Base-by-base conservation (phyloP, 208 protist species). In the Crithidia acanthocephali region DNA sequence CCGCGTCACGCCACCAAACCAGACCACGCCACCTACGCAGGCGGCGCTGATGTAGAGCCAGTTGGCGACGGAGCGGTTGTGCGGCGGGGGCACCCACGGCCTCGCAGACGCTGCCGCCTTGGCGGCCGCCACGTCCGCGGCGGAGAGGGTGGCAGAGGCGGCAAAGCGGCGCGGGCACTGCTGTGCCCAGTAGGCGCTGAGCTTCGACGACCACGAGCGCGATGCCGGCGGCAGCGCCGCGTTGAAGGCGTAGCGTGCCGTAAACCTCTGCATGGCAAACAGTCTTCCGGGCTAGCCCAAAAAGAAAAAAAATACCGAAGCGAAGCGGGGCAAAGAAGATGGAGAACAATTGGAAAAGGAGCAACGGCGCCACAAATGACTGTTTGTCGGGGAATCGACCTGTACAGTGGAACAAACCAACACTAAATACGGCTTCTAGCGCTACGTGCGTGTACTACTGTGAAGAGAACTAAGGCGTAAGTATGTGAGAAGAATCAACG, bases 1-100 rank as follows among this genome's bases (percentile, higher is more conserved):
- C 50, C 97, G 87, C 9, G 97, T 99, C 27, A 98, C 67, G 53
- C 97, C 97, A 61, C 97, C 97, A 63, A 98, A 86, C 42, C 97
- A 91, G 20, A 99, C 92, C 30, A 98, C 97, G 30, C 81, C 87
- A 48, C 92, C 90, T 6, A 98, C 94, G 37, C 97, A 64, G 25
- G 79, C 93, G 35, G 90, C 85, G 37, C 86, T 91, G 16, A 86
- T 44, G 71, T 95, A 96, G 22, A 98, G 77, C 97, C 97, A 98
- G 61, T 80, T 76, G 20, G 83, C 85, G 37, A 98, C 92, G 28
- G 80, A 65, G 30, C 72, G 80, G 63, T 96, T 92, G 56, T 84
- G 76, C 30, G 71, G 37, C 3, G 88, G 79, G 16, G 68, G 70
- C 10, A 50, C 27, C 79, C 80, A 87, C 45, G 50, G 45, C 27